Base-by-base conservation (phyloP, 768 basidiomycete species). In the Termitomyces sp. region DNA sequence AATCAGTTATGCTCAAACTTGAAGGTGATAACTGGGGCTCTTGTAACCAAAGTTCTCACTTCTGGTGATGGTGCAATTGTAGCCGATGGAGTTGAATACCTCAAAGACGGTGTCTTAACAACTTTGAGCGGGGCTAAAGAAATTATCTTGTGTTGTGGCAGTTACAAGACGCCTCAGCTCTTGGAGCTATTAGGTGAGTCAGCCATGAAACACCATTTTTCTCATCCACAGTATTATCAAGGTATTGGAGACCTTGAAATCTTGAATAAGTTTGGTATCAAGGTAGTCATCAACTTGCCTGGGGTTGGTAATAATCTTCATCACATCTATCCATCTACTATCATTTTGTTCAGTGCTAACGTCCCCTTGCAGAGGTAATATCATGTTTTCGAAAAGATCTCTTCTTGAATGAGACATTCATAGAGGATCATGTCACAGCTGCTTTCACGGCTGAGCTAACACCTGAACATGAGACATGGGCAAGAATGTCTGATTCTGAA, bases 281-380 rank as follows among this genome's bases (percentile, higher is more conserved):
- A 59, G 1, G 48, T 52, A 12, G 52, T 55, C 7, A n/a, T 63
- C 2, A 53, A 60, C 22, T 36, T 65, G 22, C 64, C 61, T 7
- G 61, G 61, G 8, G 61, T 65, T 5, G 64, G 64, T 2, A 63
- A 54, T 0, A 65, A 65, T 16, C 61, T 63, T 40, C 61, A 61
- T 65, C 11, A 11, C 36, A 9, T 38, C 36, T 38, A 38, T 38
- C 9, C 9, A 38, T 9, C 1, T 38, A 11, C 36, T 12, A 11
- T 11, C 13, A 11, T 38, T 38, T 38, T 38, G 36, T 38, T 11
- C 36, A 38, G 13, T 38, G 7, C 36, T 38, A 13, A 38, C 36
- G 13, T 38, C 11, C 11, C 11, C 28, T 38, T 38, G 36, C 8
- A 38, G 42, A 44, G n/a, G 42, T 44, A 44, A 44, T 11, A 2